phyloP scores from a whole-genome alignment of 768 basidiomycete genomes.

The Boletus reticuloceps region DNA sequence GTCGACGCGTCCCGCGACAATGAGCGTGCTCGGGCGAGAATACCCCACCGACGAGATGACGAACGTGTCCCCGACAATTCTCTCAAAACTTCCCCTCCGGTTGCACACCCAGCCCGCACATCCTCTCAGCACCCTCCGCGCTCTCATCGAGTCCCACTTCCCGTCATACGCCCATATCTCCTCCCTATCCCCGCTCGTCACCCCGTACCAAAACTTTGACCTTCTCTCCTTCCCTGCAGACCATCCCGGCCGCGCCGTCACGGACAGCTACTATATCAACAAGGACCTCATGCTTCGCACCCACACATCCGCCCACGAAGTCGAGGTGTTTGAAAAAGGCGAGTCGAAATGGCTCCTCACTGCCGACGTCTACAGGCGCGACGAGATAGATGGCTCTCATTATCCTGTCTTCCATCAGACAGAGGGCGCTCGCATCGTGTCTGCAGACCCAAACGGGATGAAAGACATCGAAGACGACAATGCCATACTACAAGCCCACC shows the following conservation, averaged over 20 bases:
- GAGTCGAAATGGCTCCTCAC: constrained; percentile 85
- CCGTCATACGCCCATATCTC: constrained; percentile 68
- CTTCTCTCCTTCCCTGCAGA: constrained; percentile 91
- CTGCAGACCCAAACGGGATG: constrained; percentile 53
- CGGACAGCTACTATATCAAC: constrained; percentile 97
- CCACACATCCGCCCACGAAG: constrained; percentile 98
- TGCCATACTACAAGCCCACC: constrained; percentile 50
- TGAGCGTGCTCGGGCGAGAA: constrained; percentile 59
- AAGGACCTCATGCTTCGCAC: constrained; percentile 88
- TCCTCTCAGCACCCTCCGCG: constrained; percentile 82
- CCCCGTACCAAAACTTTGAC: constrained; percentile 92
- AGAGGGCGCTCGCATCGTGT: constrained; percentile 87
- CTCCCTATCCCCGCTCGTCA: constrained; percentile 84
- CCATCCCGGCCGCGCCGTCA: constrained; percentile 87
- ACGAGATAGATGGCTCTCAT: constrained; percentile 96
- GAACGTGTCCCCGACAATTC: constrained; percentile 83
- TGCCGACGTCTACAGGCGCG: constrained; percentile 95
- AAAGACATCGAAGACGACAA: constrained; percentile 73
- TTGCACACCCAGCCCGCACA: constrained; percentile 78
- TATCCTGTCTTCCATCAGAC: constrained; percentile 99
- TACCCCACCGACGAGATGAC: constrained; percentile 78
- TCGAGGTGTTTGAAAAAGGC: constrained; percentile 80
- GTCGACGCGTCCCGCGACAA: constrained; percentile 11
- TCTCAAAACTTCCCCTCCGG: constrained; percentile 72
- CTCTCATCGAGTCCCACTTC: constrained; percentile 83